Evolutionary conservation across 129 eudicot species (phyloP), one percentile per base, ranked within the genome.

Genomic region (Gnaphalium uliginosum): DNA sequence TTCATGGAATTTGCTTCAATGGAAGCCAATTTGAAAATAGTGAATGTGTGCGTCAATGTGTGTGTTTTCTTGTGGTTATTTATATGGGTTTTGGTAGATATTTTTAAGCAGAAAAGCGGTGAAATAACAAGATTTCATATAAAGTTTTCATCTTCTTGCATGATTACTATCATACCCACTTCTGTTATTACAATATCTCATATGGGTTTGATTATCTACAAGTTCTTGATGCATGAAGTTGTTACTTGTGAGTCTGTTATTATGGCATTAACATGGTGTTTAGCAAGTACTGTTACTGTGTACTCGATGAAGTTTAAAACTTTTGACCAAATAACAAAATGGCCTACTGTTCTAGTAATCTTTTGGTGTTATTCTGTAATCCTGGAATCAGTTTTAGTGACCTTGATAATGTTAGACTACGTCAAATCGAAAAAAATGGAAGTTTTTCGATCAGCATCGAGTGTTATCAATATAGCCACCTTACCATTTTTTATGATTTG

Each of bases 301-400:
- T 90, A 72, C 37, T 72, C 85, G 71, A 71, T 82, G 17, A 23
- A 73, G 4, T 63, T 66, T 69, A 81, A 59, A 62, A 68, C 30
- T 24, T 29, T 29, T 17, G 74, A 56, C 19, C 72, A 68, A 0
- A 46, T 68, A 43, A 77, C 64, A 62, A 85, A 74, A 72, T 88
- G 92, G 88, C 96, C 96, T 27, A 48, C 61, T 18, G 83, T 86
- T 41, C 87, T 93, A 57, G 66, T 85, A 39, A 48, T 85, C 4
- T 93, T 90, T 86, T 93, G 98, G 98, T 37, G 78, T 50, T 85
- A 72, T 67, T 83, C 86, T 7, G 26, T 53, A 18, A 19, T 85
- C 72, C 58, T 68, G 67, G 79, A 88, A 78, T 72, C 69, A 11
- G 73, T 85, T 76, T 22, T 62, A 18, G 75, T 84, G 58, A 33